A percentile compares a stretch with the other conserved stretches of the same genome.
These are phyloP conservation scores for Ampelocalamus luodianensis DNA, from an alignment of 176 grass and related monocot species.

Conservation along the genomic window DNA sequence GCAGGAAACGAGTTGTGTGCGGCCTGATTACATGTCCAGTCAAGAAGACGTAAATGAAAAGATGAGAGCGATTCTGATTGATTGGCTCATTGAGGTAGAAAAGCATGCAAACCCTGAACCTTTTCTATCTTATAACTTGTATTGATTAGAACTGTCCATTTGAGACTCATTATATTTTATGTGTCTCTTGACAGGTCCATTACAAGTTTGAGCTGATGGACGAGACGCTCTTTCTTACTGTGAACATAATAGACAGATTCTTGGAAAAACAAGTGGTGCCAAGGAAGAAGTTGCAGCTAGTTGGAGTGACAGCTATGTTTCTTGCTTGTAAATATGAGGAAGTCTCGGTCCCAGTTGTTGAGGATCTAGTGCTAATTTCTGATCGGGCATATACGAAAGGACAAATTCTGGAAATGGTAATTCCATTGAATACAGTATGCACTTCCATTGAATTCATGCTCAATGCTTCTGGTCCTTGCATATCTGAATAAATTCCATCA, in stretches of 20 bases:
- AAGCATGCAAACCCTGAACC: not conserved
- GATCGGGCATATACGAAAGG: slow-evolving; percentile 71
- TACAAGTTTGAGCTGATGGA: slow-evolving; percentile 95
- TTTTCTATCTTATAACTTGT: not conserved
- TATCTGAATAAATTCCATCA: slow-evolving; percentile 33
- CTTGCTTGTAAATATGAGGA: slow-evolving; percentile 97
- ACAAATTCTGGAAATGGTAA: slow-evolving; percentile 93
- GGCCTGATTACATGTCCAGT: slow-evolving; percentile 75
- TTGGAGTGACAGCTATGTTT: slow-evolving; percentile 90
- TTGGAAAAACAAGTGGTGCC: slow-evolving; percentile 68
- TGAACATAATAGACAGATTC: slow-evolving; percentile 95
- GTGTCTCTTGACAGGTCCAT: slow-evolving; percentile 67
- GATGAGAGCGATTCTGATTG: slow-evolving; percentile 90
- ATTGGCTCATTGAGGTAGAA: slow-evolving; percentile 90
- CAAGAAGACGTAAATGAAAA: slow-evolving; percentile 87
- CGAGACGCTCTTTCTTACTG: slow-evolving; percentile 88
- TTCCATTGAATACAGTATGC: slow-evolving; percentile 7
- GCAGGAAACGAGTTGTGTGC: slow-evolving; percentile 65
- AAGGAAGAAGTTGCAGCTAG: slow-evolving; percentile 88
- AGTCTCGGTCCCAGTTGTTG: slow-evolving; percentile 85
- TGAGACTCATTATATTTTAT: slow-evolving; percentile 27
- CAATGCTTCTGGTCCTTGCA: not conserved
- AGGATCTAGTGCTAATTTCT: slow-evolving; percentile 80
- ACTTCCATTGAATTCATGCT: slow-evolving; percentile 12
- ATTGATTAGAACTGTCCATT: not conserved